Percentiles rank a stretch among this genome's conserved stretches.
Evolutionary conservation across 2,329 filamentous ascomycete genomes (phyloP).

Genomic region (Amauroascus verrucosus): DNA sequence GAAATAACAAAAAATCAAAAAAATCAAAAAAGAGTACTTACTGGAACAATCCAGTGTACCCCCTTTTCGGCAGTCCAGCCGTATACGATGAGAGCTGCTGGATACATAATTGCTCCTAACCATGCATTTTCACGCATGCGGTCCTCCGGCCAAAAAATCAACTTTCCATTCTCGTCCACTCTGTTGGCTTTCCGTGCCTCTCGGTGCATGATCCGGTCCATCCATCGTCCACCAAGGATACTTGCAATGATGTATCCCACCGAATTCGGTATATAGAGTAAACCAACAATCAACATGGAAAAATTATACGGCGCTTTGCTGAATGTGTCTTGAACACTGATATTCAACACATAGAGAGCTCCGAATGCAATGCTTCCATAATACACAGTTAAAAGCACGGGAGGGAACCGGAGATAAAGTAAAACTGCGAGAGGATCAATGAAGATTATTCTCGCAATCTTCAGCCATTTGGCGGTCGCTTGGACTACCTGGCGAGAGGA

Average conservation of each 20-base stretch:
- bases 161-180: constrained; percentile 55
- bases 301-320: constrained; percentile 57
- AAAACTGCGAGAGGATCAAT: constrained; percentile 64
- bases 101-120: constrained; percentile 61
- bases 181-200: constrained; percentile 61
- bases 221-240: constrained; percentile 63
- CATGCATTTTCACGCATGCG: constrained; percentile 74
- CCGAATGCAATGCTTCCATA: constrained; percentile 67
- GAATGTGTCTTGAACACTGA: constrained; percentile 64
- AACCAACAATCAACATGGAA: constrained; percentile 56
- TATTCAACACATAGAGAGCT: constrained; percentile 65
- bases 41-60: constrained; percentile 52
- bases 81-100: constrained; percentile 60
- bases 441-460: constrained; percentile 50
- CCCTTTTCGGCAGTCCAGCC: constrained; percentile 61
- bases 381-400: constrained; percentile 62
- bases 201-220: constrained; percentile 68
- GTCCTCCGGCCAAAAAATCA: constrained; percentile 66
- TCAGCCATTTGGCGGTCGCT: constrained; percentile 45
- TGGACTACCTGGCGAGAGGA: constrained; percentile 54
- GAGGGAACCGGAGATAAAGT: constrained; percentile 60
- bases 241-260: constrained; percentile 62
- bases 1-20: constrained; percentile 5
- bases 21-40: constrained; percentile 34
- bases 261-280: constrained; percentile 67